Base-by-base conservation (phyloP, 2,329 filamentous ascomycete genomes). In the Colletotrichum costaricense region DNA sequence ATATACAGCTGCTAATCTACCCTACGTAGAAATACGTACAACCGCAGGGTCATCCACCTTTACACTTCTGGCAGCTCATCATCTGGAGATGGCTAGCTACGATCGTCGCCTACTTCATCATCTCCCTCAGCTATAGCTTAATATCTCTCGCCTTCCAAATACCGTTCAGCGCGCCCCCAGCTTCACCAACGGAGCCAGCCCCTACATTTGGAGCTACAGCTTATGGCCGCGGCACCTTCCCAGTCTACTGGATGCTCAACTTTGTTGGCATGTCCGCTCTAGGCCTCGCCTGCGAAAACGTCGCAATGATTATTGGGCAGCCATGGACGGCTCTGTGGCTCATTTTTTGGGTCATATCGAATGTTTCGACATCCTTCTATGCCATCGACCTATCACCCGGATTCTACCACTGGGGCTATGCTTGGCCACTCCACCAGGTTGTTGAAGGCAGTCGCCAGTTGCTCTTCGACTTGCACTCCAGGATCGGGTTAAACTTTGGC, bases 271-370 rank as follows among this genome's bases (percentile, higher is more conserved):
- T 93, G 91, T 83, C 85, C 9, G 90, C 90, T 0, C 77, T 93
- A 1, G 91, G 90, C 0, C 80, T 93, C 2, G 89, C 91, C 0
- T 91, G 89, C 77, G 91, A 93, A 81, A 93, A 93, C 76, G 87
- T 91, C 33, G 88, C 88, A 0, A 92, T 92, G 88, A 77, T 92
- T 2, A 82, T 93, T 5, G 90, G 89, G 0, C 84, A 88, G 76
- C 91, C 89, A 0, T 93, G 90, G 90, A 79, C 79, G 2, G 86
- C 89, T 0, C 79, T 92, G 0, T 93, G 91, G 86, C 81, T 93
- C 2, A 91, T 93, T 69, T 92, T 92, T 76, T 92, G 90, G 90
- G 89, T 93, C 55, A 91, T 93, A 69, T 88, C 89, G 7, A 93
- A 93, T 76, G 89, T 92, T 0, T 83, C 86, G 0, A 91, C 89